Percentiles rank a stretch among this genome's conserved stretches.
phyloP scores from a whole-genome alignment of 176 grass and related monocot species.

The Dendrocalamus sinicus region DNA sequence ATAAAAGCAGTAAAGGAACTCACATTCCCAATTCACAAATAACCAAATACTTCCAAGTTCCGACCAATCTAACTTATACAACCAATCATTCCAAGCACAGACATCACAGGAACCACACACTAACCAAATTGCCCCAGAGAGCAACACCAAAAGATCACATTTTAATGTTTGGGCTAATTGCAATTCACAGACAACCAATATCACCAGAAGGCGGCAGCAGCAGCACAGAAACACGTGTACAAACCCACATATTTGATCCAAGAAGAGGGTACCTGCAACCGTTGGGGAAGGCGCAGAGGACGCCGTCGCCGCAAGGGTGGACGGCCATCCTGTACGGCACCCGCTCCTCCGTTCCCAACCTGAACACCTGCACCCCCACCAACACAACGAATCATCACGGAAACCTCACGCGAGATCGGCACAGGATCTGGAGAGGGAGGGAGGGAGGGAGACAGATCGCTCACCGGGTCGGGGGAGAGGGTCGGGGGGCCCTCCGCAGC shows the following conservation, averaged over 20 bases:
- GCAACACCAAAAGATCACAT: background rate
- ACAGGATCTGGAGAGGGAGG: conserved; percentile 22
- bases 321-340: conserved; percentile 92
- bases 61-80: background rate
- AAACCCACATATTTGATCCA: background rate
- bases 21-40: background rate
- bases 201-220: background rate
- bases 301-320: conserved; percentile 72
- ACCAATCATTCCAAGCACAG: background rate
- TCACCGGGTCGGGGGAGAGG: conserved; percentile 68
- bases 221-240: background rate
- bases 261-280: conserved; percentile 65
- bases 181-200: background rate
- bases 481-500: background rate
- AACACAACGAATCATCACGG: conserved; percentile 20
- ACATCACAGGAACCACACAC: background rate
- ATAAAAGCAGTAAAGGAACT: background rate
- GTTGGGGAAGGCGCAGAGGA: conserved; percentile 76
- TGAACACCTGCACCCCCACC: conserved; percentile 60
- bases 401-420: background rate
- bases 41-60: background rate
- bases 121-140: background rate
- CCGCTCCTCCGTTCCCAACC: conserved; percentile 59
- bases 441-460: background rate
- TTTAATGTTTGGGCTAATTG: background rate